Conservation (phyloP, 495 filamentous ascomycete genomes). For the Aspergillus incahuasiensis region DNA sequence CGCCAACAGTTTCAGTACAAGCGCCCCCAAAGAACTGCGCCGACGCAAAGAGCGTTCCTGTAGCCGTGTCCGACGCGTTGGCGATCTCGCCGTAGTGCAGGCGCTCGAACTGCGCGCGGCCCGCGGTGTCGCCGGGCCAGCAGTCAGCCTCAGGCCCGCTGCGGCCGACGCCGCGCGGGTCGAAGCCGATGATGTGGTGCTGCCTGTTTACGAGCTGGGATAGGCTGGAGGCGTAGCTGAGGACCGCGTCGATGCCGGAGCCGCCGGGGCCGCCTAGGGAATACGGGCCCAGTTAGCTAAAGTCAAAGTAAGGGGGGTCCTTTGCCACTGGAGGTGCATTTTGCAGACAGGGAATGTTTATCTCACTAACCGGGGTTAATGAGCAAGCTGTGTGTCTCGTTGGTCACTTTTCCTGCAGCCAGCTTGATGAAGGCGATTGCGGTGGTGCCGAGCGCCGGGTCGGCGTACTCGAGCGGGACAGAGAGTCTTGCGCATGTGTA, state of each 20-base stretch:
- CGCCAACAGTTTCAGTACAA: conserved; percentile 23
- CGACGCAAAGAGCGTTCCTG: conserved; percentile 24
- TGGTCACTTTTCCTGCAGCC: conserved; percentile 14
- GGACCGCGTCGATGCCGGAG: conserved; percentile 28
- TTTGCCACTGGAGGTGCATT: no score
- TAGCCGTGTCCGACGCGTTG: conserved; percentile 23
- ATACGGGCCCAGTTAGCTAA: no score
- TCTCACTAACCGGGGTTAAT: conserved; percentile 16
- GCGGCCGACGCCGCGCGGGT: conserved; percentile 44
- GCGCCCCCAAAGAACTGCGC: conserved; percentile 26
- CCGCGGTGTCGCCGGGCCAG: conserved; percentile 25
- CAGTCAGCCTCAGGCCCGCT: conserved; percentile 35
- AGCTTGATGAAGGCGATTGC: conserved; percentile 25
- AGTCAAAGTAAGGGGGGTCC: no score
- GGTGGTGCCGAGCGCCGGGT: conserved; percentile 15
- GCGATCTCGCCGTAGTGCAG: conserved; percentile 19
- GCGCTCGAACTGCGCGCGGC: conserved; percentile 18
- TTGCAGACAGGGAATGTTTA: no score
- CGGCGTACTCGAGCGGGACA: conserved; percentile 14
- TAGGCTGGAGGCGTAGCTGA: conserved; percentile 14
- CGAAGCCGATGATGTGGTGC: conserved; percentile 46
- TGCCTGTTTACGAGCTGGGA: conserved; percentile 10
- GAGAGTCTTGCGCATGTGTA: not conserved
- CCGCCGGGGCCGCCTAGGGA: conserved; percentile 39
- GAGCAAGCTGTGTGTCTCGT: conserved; percentile 15